Conservation (phyloP, 129 eudicot species). For the Calendula officinalis region DNA sequence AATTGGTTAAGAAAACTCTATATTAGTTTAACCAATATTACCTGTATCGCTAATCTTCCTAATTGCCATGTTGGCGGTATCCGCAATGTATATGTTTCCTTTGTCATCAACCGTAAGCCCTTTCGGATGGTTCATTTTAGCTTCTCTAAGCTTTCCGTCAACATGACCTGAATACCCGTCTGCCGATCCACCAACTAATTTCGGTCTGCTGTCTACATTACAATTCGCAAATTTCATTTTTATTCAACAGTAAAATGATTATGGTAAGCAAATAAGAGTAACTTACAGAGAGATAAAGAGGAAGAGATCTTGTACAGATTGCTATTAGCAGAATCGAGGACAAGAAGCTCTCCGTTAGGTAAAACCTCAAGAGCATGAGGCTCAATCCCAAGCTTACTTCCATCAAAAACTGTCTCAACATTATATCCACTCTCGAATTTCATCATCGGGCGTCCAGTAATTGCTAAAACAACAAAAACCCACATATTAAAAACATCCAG, state of each 20-base stretch:
- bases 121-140: constrained; percentile 90
- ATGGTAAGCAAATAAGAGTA: background rate
- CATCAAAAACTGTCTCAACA: constrained; percentile 98
- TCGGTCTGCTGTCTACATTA: constrained; percentile 95
- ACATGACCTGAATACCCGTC: constrained; percentile 91
- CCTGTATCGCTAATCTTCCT: constrained; percentile 92
- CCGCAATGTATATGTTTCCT: constrained; percentile 92
- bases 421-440: constrained; percentile 87
- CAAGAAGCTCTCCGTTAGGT: constrained; percentile 86
- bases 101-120: constrained; percentile 90
- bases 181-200: constrained; percentile 80
- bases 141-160: constrained; percentile 84
- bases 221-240: no score
- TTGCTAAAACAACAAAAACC: constrained; percentile 47
- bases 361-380: constrained; percentile 76
- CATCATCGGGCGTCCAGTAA: constrained; percentile 88
- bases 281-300: constrained; percentile 83
- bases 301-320: constrained; percentile 96
- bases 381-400: constrained; percentile 99
- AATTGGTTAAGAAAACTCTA: background rate
- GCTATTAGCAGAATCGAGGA: constrained; percentile 87
- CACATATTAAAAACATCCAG: background rate
- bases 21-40: constrained; percentile 16
- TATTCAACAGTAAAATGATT: no score
- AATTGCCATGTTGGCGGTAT: constrained; percentile 80